Conservation (phyloP, 2,329 filamentous ascomycete species). For the Dothiorella sarmentorum region DNA sequence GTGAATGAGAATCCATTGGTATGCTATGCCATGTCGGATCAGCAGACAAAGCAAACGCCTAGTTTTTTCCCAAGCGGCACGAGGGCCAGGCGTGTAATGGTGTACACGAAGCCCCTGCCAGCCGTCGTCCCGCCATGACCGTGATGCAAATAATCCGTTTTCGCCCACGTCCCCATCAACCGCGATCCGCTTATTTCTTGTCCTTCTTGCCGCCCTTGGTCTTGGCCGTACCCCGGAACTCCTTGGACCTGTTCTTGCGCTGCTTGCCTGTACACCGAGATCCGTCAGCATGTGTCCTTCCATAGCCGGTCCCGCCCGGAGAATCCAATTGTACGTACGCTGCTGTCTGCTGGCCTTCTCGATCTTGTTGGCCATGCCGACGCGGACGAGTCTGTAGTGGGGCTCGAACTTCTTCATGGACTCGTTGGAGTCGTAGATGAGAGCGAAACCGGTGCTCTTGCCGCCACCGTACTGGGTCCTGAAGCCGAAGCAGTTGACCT, state of each 20-base stretch:
- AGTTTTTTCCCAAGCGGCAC: slow-evolving; percentile 15
- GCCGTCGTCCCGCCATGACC: slow-evolving; percentile 18
- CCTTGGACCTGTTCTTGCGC: slow-evolving; percentile 99
- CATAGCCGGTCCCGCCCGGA: background rate
- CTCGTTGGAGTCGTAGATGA: slow-evolving; percentile 97
- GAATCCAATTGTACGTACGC: slow-evolving; percentile 64
- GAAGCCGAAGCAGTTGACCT: slow-evolving; percentile 97
- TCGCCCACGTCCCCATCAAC: slow-evolving; percentile 15
- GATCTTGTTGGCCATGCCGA: slow-evolving; percentile 88
- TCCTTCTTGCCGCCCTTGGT: slow-evolving; percentile 91
- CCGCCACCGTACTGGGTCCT: slow-evolving; percentile 98
- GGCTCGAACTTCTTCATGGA: slow-evolving; percentile 99
- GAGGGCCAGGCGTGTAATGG: slow-evolving; percentile 11
- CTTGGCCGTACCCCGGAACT: slow-evolving; percentile 96
- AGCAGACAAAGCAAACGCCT: slow-evolving; percentile 18
- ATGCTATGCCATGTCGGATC: slow-evolving; percentile 19
- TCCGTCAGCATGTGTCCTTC: slow-evolving; percentile 28
- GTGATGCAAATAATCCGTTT: slow-evolving; percentile 18
- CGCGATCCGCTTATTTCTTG: slow-evolving; percentile 58
- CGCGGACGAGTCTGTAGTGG: slow-evolving; percentile 91
- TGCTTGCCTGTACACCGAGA: slow-evolving; percentile 77
- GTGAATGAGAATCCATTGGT: slow-evolving; percentile 20
- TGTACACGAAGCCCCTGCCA: slow-evolving; percentile 13
- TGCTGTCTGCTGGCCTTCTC: slow-evolving; percentile 99
- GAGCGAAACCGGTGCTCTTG: slow-evolving; percentile 98